phyloP scores from a whole-genome alignment of 2,329 filamentous ascomycete genomes.

The Seiridium cupressi region DNA sequence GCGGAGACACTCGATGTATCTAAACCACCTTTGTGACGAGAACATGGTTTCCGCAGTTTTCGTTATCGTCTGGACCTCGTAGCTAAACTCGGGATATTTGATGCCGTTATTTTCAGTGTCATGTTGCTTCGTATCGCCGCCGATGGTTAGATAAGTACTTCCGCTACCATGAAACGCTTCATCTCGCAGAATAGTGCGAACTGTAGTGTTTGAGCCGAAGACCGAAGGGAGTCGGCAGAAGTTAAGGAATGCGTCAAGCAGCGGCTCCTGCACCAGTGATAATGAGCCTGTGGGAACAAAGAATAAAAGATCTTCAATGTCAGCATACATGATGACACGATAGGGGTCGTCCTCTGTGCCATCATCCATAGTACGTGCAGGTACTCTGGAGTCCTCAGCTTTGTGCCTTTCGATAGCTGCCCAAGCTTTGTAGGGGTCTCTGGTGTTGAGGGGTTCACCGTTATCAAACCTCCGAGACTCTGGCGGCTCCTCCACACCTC shows the following conservation, averaged over 20 bases:
- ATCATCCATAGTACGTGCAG: conserved; percentile 74
- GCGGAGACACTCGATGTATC: conserved; percentile 27
- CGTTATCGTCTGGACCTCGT: conserved; percentile 20
- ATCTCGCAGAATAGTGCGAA: conserved; percentile 45
- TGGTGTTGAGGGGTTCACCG: conserved; percentile 24
- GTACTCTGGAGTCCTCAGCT: conserved; percentile 49
- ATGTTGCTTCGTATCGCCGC: conserved; percentile 2
- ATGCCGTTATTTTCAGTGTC: conserved; percentile 3
- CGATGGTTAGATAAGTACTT: conserved; percentile 26
- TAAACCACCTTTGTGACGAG: conserved; percentile 41
- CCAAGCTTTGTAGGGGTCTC: conserved; percentile 52
- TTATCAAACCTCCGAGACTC: conserved; percentile 30
- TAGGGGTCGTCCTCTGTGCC: conserved; percentile 78
- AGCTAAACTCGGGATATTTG: conserved; percentile 19
- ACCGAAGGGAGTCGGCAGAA: conserved; percentile 65
- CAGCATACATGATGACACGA: conserved; percentile 75
- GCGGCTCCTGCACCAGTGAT: conserved; percentile 33
- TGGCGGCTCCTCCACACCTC: conserved; percentile 36
- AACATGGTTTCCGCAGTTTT: conserved; percentile 50
- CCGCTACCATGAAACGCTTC: conserved; percentile 41
- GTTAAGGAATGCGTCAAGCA: conserved; percentile 69
- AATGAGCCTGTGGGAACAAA: conserved; percentile 40
- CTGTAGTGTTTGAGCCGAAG: conserved; percentile 18
- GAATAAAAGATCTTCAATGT: conserved; percentile 65
- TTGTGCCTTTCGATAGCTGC: conserved; percentile 51